Evolutionary conservation across 306 rosid species (phyloP), one percentile per base, ranked within the genome.

Genomic region (Quercus variabilis): DNA sequence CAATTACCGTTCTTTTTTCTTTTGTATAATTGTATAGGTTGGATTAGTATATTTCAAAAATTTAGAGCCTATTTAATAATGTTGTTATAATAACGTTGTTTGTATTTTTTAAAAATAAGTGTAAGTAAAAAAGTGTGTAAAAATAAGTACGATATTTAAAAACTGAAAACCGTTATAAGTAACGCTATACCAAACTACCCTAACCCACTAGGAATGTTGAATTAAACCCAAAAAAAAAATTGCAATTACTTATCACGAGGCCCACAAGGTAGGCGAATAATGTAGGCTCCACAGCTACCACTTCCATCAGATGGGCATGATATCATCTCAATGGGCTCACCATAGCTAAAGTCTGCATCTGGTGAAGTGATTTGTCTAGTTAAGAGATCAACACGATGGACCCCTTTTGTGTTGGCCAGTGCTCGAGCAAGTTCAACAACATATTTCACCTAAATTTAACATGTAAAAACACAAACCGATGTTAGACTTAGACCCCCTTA

Each of bases 351-450:
- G 82, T 92, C 93, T 15, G 89, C 91, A 75, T 91, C 96, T 18
- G 91, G 83, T 41, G 97, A 76, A 63, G 88, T 72, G 70, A 92
- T 85, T 71, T 92, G 97, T 79, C 97, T 87, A 0, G 97, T 92
- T 79, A 92, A 73, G 35, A 92, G 87, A 83, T 91, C 97, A 72
- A 92, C 97, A 1, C 97, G 86, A 77, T 91, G 87, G 46, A 91
- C 81, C 72, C 97, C 94, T 55, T 86, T 81, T 49, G 97, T 92
- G 81, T 86, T 89, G 41, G 96, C 96, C 31, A 92, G 80, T 58
- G 97, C 91, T 51, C 92, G 83, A 56, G 96, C 97, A 74, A 92
- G 92, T 80, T 92, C 97, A 17, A 92, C 90, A 52, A 89, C 97
- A 77, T 92, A 92, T 77, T 92, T 92, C 52, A 92, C 92, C 92